These are phyloP conservation scores for Chlorella sp. DNA, from an alignment of 139 green algal species.

Conservation along the genomic window DNA sequence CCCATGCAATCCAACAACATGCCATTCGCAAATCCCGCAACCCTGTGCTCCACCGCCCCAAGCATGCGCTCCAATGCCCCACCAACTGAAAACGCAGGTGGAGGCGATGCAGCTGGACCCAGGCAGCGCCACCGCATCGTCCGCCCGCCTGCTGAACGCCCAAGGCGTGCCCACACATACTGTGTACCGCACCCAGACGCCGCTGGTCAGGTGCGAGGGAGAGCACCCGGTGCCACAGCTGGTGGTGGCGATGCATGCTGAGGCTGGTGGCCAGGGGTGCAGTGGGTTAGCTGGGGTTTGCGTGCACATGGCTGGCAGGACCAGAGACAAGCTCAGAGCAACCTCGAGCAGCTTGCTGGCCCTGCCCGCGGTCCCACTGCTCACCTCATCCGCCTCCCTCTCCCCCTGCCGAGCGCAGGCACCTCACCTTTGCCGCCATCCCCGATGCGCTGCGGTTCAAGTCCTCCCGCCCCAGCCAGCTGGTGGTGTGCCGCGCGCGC, in stretches of 20 bases:
- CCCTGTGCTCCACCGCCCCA: too few relatives aligned
- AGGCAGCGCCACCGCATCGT: conserved; percentile 29
- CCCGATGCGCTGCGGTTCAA: neutral
- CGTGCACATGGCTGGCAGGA: too few relatives aligned
- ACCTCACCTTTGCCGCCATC: conserved; percentile 49
- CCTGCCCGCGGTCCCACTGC: too few relatives aligned
- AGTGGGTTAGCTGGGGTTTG: too few relatives aligned
- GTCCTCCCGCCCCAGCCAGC: neutral
- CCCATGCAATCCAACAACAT: too few relatives aligned
- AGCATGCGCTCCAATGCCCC: too few relatives aligned
- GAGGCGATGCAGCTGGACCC: conserved; percentile 29
- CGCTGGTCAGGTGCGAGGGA: conserved; percentile 26
- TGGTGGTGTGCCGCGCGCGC: conserved; percentile 38
- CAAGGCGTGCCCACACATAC: conserved; percentile 25
- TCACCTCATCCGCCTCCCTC: neutral
- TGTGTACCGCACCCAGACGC: conserved; percentile 20
- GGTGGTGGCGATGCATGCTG: too few relatives aligned
- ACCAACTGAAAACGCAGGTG: neutral
- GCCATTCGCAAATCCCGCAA: too few relatives aligned
- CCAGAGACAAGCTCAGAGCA: too few relatives aligned
- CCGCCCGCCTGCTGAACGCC: conserved; percentile 21
- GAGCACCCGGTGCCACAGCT: too few relatives aligned
- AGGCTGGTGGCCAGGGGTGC: too few relatives aligned
- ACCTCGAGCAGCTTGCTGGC: too few relatives aligned
- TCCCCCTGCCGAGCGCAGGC: neutral